phyloP scores from a whole-genome alignment of 768 basidiomycete species.

The Dictyophora rubrovolvata region DNA sequence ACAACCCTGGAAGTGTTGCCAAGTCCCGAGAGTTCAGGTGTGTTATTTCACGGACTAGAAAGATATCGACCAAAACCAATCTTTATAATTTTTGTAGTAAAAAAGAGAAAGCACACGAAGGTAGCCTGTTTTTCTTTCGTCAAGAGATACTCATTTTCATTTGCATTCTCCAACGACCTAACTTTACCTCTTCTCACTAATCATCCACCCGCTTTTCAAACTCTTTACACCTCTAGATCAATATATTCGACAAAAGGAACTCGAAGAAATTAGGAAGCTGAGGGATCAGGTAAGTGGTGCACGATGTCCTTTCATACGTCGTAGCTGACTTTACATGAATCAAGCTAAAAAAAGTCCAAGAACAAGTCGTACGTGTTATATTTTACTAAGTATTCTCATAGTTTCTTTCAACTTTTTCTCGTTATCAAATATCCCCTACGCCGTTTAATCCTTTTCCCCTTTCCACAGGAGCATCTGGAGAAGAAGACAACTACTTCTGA shows the following conservation, averaged over 20 bases:
- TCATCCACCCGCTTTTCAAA: neutral
- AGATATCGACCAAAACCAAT: no score
- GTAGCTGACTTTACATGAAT: neutral
- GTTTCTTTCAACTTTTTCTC: neutral
- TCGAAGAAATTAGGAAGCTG: conserved; percentile 48
- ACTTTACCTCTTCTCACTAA: neutral
- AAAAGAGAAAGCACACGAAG: conserved; percentile 67
- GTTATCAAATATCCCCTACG: neutral
- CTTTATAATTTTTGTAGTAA: conserved; percentile 33
- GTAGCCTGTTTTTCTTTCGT: conserved; percentile 18
- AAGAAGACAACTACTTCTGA: neutral
- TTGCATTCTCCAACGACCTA: neutral
- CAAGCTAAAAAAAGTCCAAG: neutral
- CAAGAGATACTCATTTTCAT: conserved; percentile 6
- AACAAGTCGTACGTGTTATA: neutral
- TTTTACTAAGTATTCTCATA: neutral
- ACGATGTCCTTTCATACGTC: neutral
- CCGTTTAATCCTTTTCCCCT: no score
- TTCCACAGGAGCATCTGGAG: neutral
- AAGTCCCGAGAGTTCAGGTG: conserved; percentile 55
- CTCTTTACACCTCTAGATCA: conserved; percentile 34
- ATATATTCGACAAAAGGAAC: conserved; percentile 51
- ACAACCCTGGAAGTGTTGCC: conserved; percentile 43
- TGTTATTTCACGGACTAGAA: conserved; percentile 11
- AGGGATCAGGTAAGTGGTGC: conserved; percentile 35